Percentiles rank a stretch among this genome's conserved stretches.
These are phyloP conservation scores for Cicer bijugum DNA, from an alignment of 306 rosid genomes.

Conservation along the genomic window DNA sequence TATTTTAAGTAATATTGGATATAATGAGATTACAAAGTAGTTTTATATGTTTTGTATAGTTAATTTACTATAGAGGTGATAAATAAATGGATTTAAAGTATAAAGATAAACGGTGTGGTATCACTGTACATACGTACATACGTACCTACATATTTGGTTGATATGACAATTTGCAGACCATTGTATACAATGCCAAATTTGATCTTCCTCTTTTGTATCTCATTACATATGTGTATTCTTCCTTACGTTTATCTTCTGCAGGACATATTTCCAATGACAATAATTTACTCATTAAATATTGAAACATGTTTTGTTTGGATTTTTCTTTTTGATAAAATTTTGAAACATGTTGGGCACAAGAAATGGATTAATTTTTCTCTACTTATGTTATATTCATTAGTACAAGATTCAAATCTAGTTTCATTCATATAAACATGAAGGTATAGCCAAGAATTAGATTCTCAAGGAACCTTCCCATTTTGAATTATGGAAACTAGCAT, in stretches of 20 bases:
- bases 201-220: too few species aligned
- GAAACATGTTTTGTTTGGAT: conserved; percentile 17
- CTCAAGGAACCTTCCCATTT: background rate
- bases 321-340: conserved; percentile 17
- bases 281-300: conserved; percentile 11
- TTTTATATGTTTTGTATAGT: too few species aligned
- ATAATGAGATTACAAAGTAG: too few species aligned
- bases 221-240: background rate
- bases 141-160: too few species aligned
- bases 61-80: too few species aligned
- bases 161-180: too few species aligned
- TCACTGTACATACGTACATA: too few species aligned
- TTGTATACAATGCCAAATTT: too few species aligned
- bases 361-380: conserved; percentile 17
- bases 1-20: too few species aligned
- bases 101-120: too few species aligned
- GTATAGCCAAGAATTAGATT: conserved; percentile 2
- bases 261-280: background rate
- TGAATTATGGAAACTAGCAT: background rate
- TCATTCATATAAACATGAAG: conserved; percentile 6
- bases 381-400: conserved; percentile 2
- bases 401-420: conserved; percentile 10
- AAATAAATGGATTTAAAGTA: too few species aligned
- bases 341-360: conserved; percentile 33
- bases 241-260: background rate